Conservation (phyloP, 2,329 filamentous ascomycete species). For the Trichophyton benhamiae region DNA sequence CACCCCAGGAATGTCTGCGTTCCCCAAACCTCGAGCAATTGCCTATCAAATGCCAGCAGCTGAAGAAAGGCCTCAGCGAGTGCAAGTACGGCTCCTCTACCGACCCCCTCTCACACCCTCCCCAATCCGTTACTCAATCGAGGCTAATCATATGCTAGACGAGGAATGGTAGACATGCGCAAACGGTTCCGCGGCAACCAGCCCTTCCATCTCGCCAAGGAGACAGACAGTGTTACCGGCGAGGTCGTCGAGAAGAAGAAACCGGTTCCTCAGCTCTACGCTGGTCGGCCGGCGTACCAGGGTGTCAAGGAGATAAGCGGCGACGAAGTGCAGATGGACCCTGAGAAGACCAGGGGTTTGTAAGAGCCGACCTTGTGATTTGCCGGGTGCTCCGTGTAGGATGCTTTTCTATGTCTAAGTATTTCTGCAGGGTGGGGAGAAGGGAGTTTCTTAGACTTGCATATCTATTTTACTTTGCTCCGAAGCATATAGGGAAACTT, state of each 20-base stretch:
- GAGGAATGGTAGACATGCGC: conserved; percentile 95
- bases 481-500: not conserved
- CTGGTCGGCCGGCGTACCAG: conserved; percentile 59
- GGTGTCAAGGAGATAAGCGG: conserved; percentile 54
- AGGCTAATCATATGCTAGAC: conserved; percentile 26
- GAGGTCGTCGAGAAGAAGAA: conserved; percentile 18
- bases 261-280: conserved; percentile 60
- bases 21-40: conserved; percentile 69
- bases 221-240: conserved; percentile 37
- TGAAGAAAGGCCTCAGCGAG: conserved; percentile 84
- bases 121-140: not conserved
- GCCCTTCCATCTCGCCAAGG: conserved; percentile 58
- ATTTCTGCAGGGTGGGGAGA: not conserved
- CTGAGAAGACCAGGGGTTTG: conserved; percentile 36
- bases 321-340: conserved; percentile 46
- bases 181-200: conserved; percentile 94
- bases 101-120: not conserved
- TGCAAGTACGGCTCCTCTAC: conserved; percentile 50
- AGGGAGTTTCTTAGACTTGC: not conserved
- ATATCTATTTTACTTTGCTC: not conserved
- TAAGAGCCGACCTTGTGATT: not conserved
- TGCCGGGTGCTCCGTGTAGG: not conserved
- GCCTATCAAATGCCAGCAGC: conserved; percentile 77
- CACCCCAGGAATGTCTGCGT: conserved; percentile 75
- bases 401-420: not conserved